Base-by-base conservation (phyloP, 441 rosid genomes). In the Theobroma grandiflorum region DNA sequence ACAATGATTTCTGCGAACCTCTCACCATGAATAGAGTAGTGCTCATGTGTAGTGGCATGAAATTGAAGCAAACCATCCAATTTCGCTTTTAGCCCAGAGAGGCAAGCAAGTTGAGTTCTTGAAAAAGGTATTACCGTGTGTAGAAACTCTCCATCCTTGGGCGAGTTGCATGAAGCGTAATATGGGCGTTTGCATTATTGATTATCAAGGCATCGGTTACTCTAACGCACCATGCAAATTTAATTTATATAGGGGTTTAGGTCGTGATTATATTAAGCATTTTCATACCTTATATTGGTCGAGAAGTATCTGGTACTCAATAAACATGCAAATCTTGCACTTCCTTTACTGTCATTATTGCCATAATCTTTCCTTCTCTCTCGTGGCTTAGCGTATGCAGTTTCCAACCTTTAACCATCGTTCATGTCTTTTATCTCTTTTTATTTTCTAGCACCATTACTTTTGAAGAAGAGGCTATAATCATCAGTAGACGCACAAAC, bases 401-500 rank as follows among this genome's bases (percentile, higher is more conserved):
- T 57, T 78, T 76, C 76, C 80, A 71, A 75, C 15, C 67, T 59
- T 72, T 37, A 33, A 66, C 14, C 33, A 8, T 40, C 14, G 20
- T 38, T 22, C 2, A 9, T 58, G 7, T 33, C 35, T 65, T 31
- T 58, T 58, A 50, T 45, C 38, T 61, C n/a, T 26, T 26, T 69
- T 35, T 58, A 33, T 52, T 62, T 80, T n/a, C 50, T 71, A 43
- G 31, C 52, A n/a, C 67, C 80, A 78, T 87, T 75, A 37, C 80
- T 71, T 78, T 75, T 12, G 68, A 74, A 58, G 49, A 38, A 20
- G 11, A 57, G 38, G 42, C 66, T 55, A 43, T 70, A 20, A 85
- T 74, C 73, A 86, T 76, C 77, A 81, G 47, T 78, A 18, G 82
- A 63, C 33, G n/a, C 71, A 59, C 50, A 68, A 10, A 64, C 33